Base-by-base conservation (phyloP, 495 filamentous ascomycete genomes). In the Hamigera avellanea region DNA sequence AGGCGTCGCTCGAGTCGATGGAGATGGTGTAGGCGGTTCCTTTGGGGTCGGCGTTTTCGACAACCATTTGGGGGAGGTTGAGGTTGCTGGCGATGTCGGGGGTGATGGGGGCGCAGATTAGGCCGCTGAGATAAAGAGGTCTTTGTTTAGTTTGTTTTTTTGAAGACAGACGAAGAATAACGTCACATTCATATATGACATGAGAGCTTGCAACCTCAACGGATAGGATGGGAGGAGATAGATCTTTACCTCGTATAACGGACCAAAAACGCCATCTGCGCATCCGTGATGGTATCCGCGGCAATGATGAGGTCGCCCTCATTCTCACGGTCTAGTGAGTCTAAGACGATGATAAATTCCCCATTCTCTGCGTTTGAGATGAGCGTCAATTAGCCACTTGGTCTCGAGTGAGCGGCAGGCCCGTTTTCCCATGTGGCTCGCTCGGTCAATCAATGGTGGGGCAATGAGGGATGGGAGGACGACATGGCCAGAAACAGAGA, bases 281-380 rank as follows among this genome's bases (percentile, higher is more conserved):
- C 72, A 12, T 85, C 69, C 14, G 89, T 95, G 49, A 95, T 66
- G 44, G 83, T 72, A 23, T 86, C 69, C 15, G 87, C 93, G 35
- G 93, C 85, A 49, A 95, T 89, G 57, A 98, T 93, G 17, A 98
- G 78, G 63, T 98, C 91, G 48, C 86, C 93, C 69, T 98, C 93
- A 61, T 96, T 96, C 56, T 98, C 93, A 52, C 91, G 88, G 38
- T 78, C 71, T 32, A 81, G 74, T 40, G 81, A 80, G 62, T 98
- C 93, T 42, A 96, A 83, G 14, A 94, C 86, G 36, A 98, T 75
- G 53, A 98, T 84, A 72, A 96, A 96, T 57, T 96, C 76, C 57
- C 86, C 88, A 62, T 80, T 72, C 45, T 73, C 87, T 93, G 43
- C 35, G 21, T 25, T 42, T 38, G 31, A 42, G 31, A 42, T 39